Conservation (phyloP, 2,329 filamentous ascomycete species). For the Magnaporthiopsis poae region DNA sequence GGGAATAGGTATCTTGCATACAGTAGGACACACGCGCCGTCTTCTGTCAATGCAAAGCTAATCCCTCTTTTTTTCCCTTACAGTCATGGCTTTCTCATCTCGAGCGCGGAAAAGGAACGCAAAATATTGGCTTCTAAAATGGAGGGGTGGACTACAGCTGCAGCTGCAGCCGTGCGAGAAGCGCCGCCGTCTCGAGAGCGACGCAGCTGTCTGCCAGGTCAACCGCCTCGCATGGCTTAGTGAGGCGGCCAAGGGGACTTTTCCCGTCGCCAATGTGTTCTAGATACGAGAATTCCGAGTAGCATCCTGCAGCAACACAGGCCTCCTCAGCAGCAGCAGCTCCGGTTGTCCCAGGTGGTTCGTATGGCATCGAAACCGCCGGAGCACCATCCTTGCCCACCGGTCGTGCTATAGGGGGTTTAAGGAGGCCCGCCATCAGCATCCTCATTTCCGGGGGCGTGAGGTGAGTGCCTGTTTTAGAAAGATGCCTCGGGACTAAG, state of each 20-base stretch:
- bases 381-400: neutral
- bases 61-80: neutral
- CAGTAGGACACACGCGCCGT: neutral
- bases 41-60: neutral
- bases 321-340: no score
- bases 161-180: neutral
- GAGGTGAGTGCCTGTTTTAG: neutral
- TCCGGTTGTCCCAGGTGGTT: neutral
- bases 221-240: neutral
- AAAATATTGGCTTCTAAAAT: neutral
- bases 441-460: neutral
- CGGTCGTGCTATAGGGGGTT: neutral
- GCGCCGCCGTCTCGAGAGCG: neutral
- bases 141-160: neutral
- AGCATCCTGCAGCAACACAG: neutral
- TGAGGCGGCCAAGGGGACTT: no score
- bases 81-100: neutral
- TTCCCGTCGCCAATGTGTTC: no score
- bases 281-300: neutral
- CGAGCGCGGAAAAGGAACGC: neutral
- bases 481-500: neutral
- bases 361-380: neutral
- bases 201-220: neutral
- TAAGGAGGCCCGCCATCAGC: neutral
- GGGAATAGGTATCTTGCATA: neutral